Evolutionary conservation across 345 rosid species (phyloP), one percentile per base, ranked within the genome.

Genomic region (Camelina sativa): DNA sequence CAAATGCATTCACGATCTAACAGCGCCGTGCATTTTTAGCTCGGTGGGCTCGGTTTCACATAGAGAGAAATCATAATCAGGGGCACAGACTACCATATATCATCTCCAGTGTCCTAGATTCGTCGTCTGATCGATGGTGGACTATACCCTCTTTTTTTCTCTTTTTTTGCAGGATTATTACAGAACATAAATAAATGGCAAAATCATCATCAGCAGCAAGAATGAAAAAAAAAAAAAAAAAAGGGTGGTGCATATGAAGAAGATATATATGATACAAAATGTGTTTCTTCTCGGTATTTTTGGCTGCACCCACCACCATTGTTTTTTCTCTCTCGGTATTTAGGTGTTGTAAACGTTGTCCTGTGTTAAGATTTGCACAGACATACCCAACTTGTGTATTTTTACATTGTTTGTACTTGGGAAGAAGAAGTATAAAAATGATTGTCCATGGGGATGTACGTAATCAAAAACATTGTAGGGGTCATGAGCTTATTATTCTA

Each of bases 1-100:
- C 90, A 73, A 40, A 70, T 83, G 77, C 79, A 84, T 60, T 79
- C 87, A 55, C 86, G 79, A 60, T 76, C 88, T 55, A 72, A 76
- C 71, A 71, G 13, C 43, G 6, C n/a, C 4, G 12, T 55, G 70
- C 51, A 69, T 17, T 69, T 76, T 64, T 76, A 63, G 66, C 59
- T 4, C 30, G 30, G 28, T 61, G 69, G 50, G 48, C 43, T 57
- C 56, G 30, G 72, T 55, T 28, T 65, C 16, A 67, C 8, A 30
- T 28, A 75, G 68, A 68, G 79, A 75, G 79, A 50, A 59, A 53
- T 15, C 16, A 43, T 55, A 46, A 46, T 10, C 61, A 55, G 43
- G 52, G 71, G 54, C 76, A 70, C 7, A 76, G 41, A 48, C 37
- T 70, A 63, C 65, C 80, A 67, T 62, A 62, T 71, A 69, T 76